Percentiles rank a stretch among this genome's conserved stretches.
Evolutionary conservation across 2,329 filamentous ascomycete species (phyloP).

Genomic region (Pseudopithomyces chartarum): DNA sequence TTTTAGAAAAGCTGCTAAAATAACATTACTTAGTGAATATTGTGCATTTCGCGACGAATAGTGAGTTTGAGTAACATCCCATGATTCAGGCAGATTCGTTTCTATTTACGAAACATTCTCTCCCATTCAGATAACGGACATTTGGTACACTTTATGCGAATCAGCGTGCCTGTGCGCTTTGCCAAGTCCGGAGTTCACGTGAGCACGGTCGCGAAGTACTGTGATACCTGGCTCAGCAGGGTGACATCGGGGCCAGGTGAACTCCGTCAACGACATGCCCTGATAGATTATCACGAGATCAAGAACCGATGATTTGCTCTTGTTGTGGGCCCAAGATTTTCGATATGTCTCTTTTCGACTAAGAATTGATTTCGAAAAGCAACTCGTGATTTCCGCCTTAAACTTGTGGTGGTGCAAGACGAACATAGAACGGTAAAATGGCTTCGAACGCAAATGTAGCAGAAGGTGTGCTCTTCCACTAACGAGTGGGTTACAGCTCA

Average conservation of each 20-base stretch:
- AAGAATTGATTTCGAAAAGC: too few relatives aligned
- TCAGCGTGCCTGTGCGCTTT: background rate
- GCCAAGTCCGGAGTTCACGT: constrained; percentile 1
- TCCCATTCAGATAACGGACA: background rate
- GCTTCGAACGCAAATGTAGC: too few relatives aligned
- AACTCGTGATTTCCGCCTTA: too few relatives aligned
- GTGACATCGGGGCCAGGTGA: background rate
- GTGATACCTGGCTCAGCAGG: background rate
- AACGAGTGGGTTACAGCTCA: background rate
- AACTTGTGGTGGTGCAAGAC: too few relatives aligned
- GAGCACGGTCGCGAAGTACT: background rate
- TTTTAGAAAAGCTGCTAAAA: too few relatives aligned
- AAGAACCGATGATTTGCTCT: background rate
- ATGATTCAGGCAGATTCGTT: too few relatives aligned
- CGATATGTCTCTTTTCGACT: too few relatives aligned
- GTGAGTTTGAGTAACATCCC: too few relatives aligned
- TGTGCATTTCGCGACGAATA: too few relatives aligned
- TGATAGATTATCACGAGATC: background rate
- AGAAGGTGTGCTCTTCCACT: background rate
- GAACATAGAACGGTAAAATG: too few relatives aligned
- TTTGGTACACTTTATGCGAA: background rate
- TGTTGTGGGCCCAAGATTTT: background rate
- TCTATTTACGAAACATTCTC: background rate
- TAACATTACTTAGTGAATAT: too few relatives aligned
- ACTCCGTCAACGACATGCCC: background rate